Evolutionary conservation across 2,329 filamentous ascomycete genomes (phyloP).

Genomic region (Colletotrichum melonis): DNA sequence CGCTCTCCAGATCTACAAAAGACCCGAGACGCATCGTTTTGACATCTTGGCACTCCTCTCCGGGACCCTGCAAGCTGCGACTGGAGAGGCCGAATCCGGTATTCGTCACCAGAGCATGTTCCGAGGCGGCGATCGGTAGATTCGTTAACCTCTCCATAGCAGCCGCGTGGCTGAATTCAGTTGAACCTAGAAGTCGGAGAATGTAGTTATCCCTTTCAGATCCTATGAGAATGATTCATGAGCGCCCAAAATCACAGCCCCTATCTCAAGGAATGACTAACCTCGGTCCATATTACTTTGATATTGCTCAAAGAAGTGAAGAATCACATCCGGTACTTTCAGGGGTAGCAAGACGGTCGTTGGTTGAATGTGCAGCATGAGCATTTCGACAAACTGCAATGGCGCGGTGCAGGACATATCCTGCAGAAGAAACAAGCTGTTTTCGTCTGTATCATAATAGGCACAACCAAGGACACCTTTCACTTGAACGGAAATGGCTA

Average conservation of each 20-base stretch:
- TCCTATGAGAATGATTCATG: neutral
- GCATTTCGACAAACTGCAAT: conserved; percentile 58
- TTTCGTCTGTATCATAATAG: conserved; percentile 79
- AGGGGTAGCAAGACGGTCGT: conserved; percentile 65
- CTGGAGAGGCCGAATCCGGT: neutral
- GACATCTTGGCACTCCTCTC: conserved; percentile 63
- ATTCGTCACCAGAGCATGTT: conserved; percentile 1
- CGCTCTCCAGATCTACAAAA: conserved; percentile 79
- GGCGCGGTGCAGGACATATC: conserved; percentile 56
- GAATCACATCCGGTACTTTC: conserved; percentile 55
- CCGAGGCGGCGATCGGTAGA: conserved; percentile 58
- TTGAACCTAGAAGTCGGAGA: conserved; percentile 75
- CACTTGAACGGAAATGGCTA: conserved; percentile 83
- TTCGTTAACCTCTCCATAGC: conserved; percentile 75
- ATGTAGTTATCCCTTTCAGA: conserved; percentile 39
- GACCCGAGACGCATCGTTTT: conserved; percentile 76
- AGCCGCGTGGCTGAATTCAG: conserved; percentile 77
- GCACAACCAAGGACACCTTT: conserved; percentile 82
- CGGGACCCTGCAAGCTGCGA: conserved; percentile 44
- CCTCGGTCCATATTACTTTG: conserved; percentile 28
- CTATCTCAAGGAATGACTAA: neutral
- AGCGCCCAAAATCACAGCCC: neutral
- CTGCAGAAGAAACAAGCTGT: conserved; percentile 80
- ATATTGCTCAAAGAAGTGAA: conserved; percentile 43
- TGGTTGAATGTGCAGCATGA: conserved; percentile 65